These are phyloP conservation scores for Monilinia fructigena DNA, from an alignment of 2,329 filamentous ascomycete species.

Conservation along the genomic window DNA sequence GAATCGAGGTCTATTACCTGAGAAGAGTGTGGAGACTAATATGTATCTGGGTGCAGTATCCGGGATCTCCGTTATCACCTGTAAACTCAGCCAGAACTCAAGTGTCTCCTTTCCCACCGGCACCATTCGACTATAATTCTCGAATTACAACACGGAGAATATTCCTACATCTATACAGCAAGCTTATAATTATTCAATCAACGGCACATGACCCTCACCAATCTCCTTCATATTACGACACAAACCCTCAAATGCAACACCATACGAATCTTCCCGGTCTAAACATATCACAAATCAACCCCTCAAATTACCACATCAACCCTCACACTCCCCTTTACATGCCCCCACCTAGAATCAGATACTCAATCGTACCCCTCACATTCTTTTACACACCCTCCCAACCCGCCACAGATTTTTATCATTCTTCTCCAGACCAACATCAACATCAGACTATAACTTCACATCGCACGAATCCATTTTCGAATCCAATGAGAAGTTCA, in stretches of 20 bases:
- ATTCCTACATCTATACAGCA: not conserved
- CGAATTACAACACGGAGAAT: not conserved
- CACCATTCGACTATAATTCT: not conserved
- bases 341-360: not conserved
- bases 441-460: not conserved
- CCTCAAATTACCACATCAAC: not conserved
- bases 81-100: not conserved
- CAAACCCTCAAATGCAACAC: not conserved
- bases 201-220: not conserved
- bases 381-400: not conserved
- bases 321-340: not conserved
- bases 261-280: not conserved
- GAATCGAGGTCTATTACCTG: not conserved
- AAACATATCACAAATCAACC: not conserved
- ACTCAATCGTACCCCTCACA: not conserved
- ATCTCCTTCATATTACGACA: not conserved
- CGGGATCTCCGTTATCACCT: not conserved
- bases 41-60: not conserved
- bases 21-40: not conserved
- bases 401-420: conserved; percentile 4
- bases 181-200: not conserved
- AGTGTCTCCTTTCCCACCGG: not conserved
- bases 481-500: not conserved
- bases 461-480: not conserved
- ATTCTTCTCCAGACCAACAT: conserved; percentile 1